Evolutionary conservation across 768 basidiomycete species (phyloP), one percentile per base, ranked within the genome.

Genomic region (Lentinula guzmanii): DNA sequence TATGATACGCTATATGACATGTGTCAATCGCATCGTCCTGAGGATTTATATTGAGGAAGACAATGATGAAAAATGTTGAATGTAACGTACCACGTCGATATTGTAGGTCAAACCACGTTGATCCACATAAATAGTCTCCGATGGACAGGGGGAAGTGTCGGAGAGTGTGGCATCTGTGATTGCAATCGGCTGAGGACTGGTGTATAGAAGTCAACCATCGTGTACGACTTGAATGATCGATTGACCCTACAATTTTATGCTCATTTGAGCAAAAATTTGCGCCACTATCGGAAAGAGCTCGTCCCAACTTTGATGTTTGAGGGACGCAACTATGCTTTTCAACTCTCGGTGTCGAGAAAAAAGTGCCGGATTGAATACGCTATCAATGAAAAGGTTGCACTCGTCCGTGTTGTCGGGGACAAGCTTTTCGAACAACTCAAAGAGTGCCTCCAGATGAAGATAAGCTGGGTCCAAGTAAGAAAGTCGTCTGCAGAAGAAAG

Each of bases 181-280:
- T 10, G 74, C 69, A 64, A 88, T 86, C 10, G 85, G 82, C 61
- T 89, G 87, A 10, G 87, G 86, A 64, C 87, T 89, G 53, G 6
- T 43, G 10, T 1, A 28, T 39, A 57, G 21, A 60, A 8, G 33
- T 57, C 28, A 63, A 39, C 35, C 61, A 34, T 57, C 31, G 54
- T 61, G 46, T 16, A 58, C 42, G 15, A 52, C 48, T 6, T 24
- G 11, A 45, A 10, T 16, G 24, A 45, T 4, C 18, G 15, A 43
- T 41, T 33, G n/a, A 21, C 72, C 84, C 62, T 59, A 87, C 86
- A 75, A 86, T 15, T 73, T 69, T 2, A 81, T 67, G 62, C 82
- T 78, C 21, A 69, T 73, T 13, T 65, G 68, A 11, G 85, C 80
- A 9, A 89, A 71, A 16, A 70, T 66, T 58, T 82, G 76, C 1